These are phyloP conservation scores for Pinguiococcus pyrenoidosus DNA, from an alignment of 108 stramenopile genomes.

Conservation along the genomic window DNA sequence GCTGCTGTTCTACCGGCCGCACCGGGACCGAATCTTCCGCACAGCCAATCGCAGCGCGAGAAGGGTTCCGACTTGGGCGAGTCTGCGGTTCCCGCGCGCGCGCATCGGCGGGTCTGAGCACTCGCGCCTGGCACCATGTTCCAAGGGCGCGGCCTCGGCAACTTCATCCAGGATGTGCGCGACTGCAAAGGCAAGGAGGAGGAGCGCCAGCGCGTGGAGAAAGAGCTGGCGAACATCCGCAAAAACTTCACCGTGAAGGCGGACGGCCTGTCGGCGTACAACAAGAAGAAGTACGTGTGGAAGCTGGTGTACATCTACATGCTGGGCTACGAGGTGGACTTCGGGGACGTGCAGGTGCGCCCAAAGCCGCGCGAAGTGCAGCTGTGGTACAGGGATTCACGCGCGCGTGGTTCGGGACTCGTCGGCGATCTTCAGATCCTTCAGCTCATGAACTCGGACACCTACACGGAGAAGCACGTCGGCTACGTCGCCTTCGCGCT, in stretches of 20 bases:
- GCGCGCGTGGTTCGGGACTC: too few species aligned
- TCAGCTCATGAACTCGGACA: constrained; percentile 62
- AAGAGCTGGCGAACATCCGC: constrained; percentile 96
- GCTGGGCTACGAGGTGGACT: constrained; percentile 96
- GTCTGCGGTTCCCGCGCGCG: too few species aligned
- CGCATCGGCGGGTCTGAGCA: too few species aligned
- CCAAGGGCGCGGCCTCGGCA: constrained; percentile 17
- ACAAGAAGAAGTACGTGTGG: constrained; percentile 96
- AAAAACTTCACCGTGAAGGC: constrained; percentile 79
- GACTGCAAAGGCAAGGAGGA: constrained; percentile 48
- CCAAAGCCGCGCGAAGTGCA: too few species aligned
- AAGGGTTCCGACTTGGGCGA: too few species aligned
- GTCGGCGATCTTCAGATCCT: too few species aligned
- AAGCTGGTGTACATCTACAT: constrained; percentile 96
- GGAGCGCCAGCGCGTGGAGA: constrained; percentile 76
- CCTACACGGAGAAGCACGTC: constrained; percentile 82
- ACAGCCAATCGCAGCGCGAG: too few species aligned
- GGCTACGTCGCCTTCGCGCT: constrained; percentile 86
- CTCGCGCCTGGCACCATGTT: too few species aligned
- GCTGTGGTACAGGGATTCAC: too few species aligned
- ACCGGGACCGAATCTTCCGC: too few species aligned
- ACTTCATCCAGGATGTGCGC: constrained; percentile 15
- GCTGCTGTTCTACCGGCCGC: too few species aligned
- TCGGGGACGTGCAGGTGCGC: constrained; percentile 93
- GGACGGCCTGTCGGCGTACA: constrained; percentile 63